phyloP scores from a whole-genome alignment of 78 protist genomes.

The Chrysochromulina tobinii region DNA sequence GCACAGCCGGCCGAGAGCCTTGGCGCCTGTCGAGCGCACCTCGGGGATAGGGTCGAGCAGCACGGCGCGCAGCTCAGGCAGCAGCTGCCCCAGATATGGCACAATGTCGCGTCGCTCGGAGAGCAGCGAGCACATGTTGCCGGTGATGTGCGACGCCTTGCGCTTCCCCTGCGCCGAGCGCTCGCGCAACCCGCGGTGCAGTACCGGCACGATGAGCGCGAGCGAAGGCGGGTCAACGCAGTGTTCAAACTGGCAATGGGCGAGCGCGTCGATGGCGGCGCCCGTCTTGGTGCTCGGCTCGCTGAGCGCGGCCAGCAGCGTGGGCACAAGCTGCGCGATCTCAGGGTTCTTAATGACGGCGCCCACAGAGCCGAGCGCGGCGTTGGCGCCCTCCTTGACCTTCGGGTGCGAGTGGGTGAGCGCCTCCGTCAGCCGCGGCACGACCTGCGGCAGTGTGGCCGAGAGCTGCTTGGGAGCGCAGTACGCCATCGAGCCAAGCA shows the following conservation, averaged over 20 bases:
- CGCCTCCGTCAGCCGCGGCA: conserved; percentile 78
- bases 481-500: conserved; percentile 91
- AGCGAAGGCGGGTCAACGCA: conserved; percentile 94
- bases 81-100: conserved; percentile 73
- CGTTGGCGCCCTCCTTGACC: conserved; percentile 82
- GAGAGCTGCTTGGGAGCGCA: conserved; percentile 91
- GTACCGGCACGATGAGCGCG: conserved; percentile 89
- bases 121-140: conserved; percentile 69
- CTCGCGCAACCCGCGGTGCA: conserved; percentile 78
- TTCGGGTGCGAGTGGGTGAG: conserved; percentile 82
- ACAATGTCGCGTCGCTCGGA: conserved; percentile 73
- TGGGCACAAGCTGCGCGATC: conserved; percentile 71
- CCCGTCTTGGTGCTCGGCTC: conserved; percentile 72
- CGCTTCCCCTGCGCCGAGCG: conserved; percentile 43
- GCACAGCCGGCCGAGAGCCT: conserved; percentile 73
- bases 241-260: conserved; percentile 81
- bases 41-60: conserved; percentile 85
- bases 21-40: conserved; percentile 67
- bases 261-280: conserved; percentile 72
- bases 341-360: conserved; percentile 92
- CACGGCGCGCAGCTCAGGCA: conserved; percentile 69
- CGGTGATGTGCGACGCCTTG: conserved; percentile 75
- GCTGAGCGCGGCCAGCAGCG: conserved; percentile 76
- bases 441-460: conserved; percentile 82
- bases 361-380: conserved; percentile 88